Evolutionary conservation across 1,139 yeast species (phyloP), one percentile per base, ranked within the genome.

Genomic region (Suhomyces panamericanus): DNA sequence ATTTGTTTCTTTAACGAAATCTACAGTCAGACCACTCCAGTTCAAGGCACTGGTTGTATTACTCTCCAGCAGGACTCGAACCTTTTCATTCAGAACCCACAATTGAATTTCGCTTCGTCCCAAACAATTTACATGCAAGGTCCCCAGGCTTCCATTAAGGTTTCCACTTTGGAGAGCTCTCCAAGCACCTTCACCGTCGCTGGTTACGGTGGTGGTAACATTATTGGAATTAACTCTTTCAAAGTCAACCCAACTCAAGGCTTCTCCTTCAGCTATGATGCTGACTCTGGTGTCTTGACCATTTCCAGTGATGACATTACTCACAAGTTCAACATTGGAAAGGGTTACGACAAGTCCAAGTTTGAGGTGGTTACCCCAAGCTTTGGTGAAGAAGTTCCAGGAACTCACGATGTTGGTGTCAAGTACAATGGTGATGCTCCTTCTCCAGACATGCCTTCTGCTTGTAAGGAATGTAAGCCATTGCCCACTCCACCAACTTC

Each of bases 161-260:
- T 59, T 13, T 55, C 52, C 20, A 56, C 57, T 6, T 32, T 60
- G 14, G 46, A 58, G n/a, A 12, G 44, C 8, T 24, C 56, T 27
- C 32, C 32, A 13, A 60, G 53, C 45, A 60, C 64, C 6, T 60
- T 56, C 48, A 58, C 49, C 3, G 70, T 68, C 22, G 59, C 58
- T 27, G 71, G 70, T 29, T 67, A 58, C 44, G 73, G 73, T 43
- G 54, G 53, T 42, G 64, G 67, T 7, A 68, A 68, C 42, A 45
- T 49, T 13, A 55, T 68, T 39, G 66, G 63, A 39, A 35, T 65
- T 17, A 52, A 49, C 35, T 22, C 52, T 26, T 49, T 64, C 8
- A 24, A 41, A 3, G 41, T 12, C 15, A 15, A 7, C 24, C 17
- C 30, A 10, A 15, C 14, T 14, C 6, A 31, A 14, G 48, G 46